These are phyloP conservation scores for Pholiota molesta DNA, from an alignment of 768 basidiomycete genomes.

Conservation along the genomic window DNA sequence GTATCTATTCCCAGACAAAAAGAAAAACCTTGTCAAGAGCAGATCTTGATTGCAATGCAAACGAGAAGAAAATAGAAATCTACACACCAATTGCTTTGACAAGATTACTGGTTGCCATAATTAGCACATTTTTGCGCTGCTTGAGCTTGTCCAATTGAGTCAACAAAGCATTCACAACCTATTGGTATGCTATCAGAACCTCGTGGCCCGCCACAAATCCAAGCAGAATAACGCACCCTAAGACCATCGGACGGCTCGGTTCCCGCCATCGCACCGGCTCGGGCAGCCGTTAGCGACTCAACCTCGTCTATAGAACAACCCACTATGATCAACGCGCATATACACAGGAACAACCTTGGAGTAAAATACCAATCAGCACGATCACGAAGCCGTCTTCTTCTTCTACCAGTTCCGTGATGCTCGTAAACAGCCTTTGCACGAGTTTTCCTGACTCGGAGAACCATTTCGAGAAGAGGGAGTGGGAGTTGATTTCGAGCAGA, in stretches of 20 bases:
- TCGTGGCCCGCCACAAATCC: background rate
- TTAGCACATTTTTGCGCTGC: constrained; percentile 89
- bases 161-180: constrained; percentile 97
- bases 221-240: constrained; percentile 53
- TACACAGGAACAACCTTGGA: background rate
- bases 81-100: constrained; percentile 85
- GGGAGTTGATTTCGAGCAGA: constrained; percentile 96
- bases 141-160: constrained; percentile 97
- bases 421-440: constrained; percentile 89
- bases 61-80: background rate
- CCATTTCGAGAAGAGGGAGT: constrained; percentile 98
- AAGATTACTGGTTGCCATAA: constrained; percentile 97
- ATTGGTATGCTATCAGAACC: constrained; percentile 1
- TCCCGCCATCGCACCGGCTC: constrained; percentile 93
- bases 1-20: constrained; percentile 55
- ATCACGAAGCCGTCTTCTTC: constrained; percentile 92
- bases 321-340: background rate
- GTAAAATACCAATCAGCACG: constrained; percentile 79
- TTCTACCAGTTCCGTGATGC: constrained; percentile 88
- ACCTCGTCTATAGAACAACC: constrained; percentile 75
- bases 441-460: constrained; percentile 99
- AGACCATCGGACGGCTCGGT: constrained; percentile 96
- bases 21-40: background rate
- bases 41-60: no score
- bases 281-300: constrained; percentile 91